A percentile compares a stretch with the other conserved stretches of the same genome.
These are phyloP conservation scores for Paramyrothecium sp. DNA, from an alignment of 2,329 filamentous ascomycete species.

Conservation along the genomic window DNA sequence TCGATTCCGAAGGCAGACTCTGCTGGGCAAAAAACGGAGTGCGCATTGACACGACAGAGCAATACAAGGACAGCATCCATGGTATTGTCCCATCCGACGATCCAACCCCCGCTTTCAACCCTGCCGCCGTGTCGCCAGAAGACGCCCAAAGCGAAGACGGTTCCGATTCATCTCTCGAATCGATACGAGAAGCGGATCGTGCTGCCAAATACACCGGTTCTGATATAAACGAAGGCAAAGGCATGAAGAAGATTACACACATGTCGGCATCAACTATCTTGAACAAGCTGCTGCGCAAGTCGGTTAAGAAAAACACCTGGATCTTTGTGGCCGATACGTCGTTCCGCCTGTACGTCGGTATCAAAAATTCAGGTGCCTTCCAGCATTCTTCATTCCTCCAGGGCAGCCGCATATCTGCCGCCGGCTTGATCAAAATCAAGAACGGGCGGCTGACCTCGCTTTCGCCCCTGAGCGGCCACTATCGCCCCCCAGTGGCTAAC, in stretches of 20 bases:
- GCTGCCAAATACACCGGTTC: constrained; percentile 65
- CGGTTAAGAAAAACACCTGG: constrained; percentile 86
- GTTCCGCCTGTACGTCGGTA: constrained; percentile 83
- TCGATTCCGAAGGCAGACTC: constrained; percentile 73
- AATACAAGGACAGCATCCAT: constrained; percentile 76
- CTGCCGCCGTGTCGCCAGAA: constrained; percentile 13
- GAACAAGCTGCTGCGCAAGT: constrained; percentile 75
- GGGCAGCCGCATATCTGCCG: constrained; percentile 76
- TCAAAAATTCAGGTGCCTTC: constrained; percentile 85
- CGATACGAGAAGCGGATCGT: constrained; percentile 56
- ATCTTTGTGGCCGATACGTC: constrained; percentile 88
- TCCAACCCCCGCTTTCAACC: constrained; percentile 51
- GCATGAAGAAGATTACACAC: constrained; percentile 54
- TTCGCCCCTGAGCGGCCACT: constrained; percentile 75
- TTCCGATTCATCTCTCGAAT: constrained; percentile 38
- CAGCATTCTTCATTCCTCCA: constrained; percentile 90
- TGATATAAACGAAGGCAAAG: constrained; percentile 59
- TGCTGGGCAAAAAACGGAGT: constrained; percentile 83
- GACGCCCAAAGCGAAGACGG: constrained; percentile 21
- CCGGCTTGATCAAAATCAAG: constrained; percentile 82
- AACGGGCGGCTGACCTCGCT: constrained; percentile 73
- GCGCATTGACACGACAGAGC: constrained; percentile 71
- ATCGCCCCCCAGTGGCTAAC: constrained; percentile 78
- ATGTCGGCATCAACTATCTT: constrained; percentile 71
- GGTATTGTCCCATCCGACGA: constrained; percentile 67